phyloP scores from a whole-genome alignment of 805 yeast species.

The Yamadazyma tumulicola region DNA sequence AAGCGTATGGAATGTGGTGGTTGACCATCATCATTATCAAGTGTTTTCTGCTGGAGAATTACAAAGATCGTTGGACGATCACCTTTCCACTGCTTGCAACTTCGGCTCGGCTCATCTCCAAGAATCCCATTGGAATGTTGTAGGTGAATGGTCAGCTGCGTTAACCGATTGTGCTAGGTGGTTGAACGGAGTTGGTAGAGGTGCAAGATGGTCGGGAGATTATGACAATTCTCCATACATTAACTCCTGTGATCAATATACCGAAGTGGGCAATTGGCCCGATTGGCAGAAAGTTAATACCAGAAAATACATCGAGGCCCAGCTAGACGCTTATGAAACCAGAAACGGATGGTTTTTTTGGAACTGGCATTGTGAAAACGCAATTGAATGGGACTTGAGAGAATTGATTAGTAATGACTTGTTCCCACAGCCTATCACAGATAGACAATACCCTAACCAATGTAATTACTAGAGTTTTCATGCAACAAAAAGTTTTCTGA shows the following conservation, averaged over 20 bases:
- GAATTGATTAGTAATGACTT: conserved; percentile 53
- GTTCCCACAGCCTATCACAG: conserved; percentile 78
- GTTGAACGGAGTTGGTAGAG: conserved; percentile 84
- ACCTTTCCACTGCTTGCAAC: conserved; percentile 39
- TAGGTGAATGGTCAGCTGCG: conserved; percentile 92
- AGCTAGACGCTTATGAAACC: conserved; percentile 73
- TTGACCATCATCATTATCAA: conserved; percentile 91
- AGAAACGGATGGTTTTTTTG: conserved; percentile 89
- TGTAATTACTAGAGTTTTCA: conserved; percentile 46
- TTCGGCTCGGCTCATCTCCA: conserved; percentile 28
- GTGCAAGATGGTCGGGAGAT: conserved; percentile 76
- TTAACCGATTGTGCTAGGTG: conserved; percentile 86
- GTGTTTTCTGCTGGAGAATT: conserved; percentile 70
- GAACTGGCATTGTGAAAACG: conserved; percentile 86
- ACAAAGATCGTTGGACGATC: conserved; percentile 55
- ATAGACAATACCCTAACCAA: conserved; percentile 68
- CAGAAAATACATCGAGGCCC: conserved; percentile 81
- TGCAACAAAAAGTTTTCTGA: too few species aligned
- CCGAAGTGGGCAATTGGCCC: conserved; percentile 48
- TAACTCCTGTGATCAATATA: conserved; percentile 57
- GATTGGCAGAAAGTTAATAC: conserved; percentile 51
- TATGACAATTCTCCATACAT: conserved; percentile 39
- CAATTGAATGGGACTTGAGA: conserved; percentile 83
- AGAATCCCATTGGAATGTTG: conserved; percentile 70
- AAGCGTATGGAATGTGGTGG: conserved; percentile 59